Evolutionary conservation across 2,329 filamentous ascomycete genomes (phyloP), one percentile per base, ranked within the genome.

Genomic region (Aureobasidium zeae): DNA sequence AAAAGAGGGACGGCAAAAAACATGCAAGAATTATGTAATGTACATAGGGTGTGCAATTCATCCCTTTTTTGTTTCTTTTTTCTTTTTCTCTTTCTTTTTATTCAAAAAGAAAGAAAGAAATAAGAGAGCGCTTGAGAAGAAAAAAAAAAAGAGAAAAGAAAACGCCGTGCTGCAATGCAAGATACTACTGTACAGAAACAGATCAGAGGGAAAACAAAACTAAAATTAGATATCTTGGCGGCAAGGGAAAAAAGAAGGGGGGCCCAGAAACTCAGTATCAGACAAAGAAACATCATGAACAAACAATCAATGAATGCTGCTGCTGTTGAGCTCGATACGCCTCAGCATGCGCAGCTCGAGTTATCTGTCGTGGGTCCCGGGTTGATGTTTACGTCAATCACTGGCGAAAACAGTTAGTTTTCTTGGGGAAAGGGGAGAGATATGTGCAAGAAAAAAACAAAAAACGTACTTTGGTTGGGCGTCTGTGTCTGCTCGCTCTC

Each of bases 401-500:
- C 48, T 50, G 33, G 1, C 17, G 13, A 21, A n/a, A 1, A 6
- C 3, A 15, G 35, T 48, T 15, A 42, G 41, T n/a, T 26, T n/a
- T n/a, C n/a, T n/a, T n/a, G n/a, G n/a, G n/a, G n/a, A n/a, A n/a
- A n/a, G n/a, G n/a, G n/a, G n/a, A n/a, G 13, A 24, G 26, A 11
- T 8, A 10, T 15, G n/a, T 31, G 31, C 19, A 17, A 17, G 20
- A 45, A n/a, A 20, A 15, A 20, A 37, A 28, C 22, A 28, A 13
- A 13, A 15, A 39, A 76, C 82, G 58, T 71, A 91, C 85, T 94
- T 68, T 89, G 86, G 63, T 71, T 77, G 54, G 85, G 81, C 48
- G 79, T 80, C 55, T 82, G 80, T 55, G 81, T 79, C 52, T 86
- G 83, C 53, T 87, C 81, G 11, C 86, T 87, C 64, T 98, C 91